Percentiles rank a stretch among this genome's conserved stretches.
phyloP scores from a whole-genome alignment of 2,329 filamentous ascomycete species.

The Penicillium sp. region DNA sequence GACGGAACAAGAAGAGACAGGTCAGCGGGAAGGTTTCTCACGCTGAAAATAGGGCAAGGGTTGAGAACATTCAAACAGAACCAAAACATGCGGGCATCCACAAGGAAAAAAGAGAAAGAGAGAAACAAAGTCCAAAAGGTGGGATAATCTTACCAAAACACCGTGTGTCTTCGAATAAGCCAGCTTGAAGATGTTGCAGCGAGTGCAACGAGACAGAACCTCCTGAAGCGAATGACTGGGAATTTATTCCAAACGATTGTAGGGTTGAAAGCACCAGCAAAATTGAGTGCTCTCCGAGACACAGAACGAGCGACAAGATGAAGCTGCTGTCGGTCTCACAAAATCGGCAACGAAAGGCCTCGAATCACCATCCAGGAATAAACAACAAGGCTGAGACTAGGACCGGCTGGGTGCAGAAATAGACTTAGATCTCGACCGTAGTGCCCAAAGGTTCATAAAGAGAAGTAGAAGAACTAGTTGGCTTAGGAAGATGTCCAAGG shows the following conservation, averaged over 20 bases:
- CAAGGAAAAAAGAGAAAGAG: conserved; percentile 14
- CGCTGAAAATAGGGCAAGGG: conserved; percentile 4
- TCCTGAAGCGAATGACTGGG: conserved; percentile 48
- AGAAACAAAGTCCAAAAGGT: conserved; percentile 21
- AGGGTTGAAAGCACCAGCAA: conserved; percentile 33
- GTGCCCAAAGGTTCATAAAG: conserved; percentile 24
- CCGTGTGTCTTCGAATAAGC: conserved; percentile 48
- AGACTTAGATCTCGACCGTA: conserved; percentile 24
- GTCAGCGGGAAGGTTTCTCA: conserved; percentile 17
- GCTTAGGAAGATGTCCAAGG: conserved; percentile 12
- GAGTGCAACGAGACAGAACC: conserved; percentile 43
- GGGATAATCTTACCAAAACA: conserved; percentile 42
- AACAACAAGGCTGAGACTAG: conserved; percentile 28
- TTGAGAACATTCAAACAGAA: conserved; percentile 21
- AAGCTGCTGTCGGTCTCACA: conserved; percentile 37
- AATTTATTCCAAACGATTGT: conserved; percentile 42
- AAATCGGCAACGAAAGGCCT: conserved; percentile 29
- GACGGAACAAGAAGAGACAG: conserved; percentile 8
- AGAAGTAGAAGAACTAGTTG: conserved; percentile 12
- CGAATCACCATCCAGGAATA: conserved; percentile 37
- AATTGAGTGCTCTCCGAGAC: conserved; percentile 39
- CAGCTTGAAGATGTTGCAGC: conserved; percentile 50
- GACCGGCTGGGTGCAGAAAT: conserved; percentile 33
- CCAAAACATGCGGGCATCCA: conserved; percentile 27
- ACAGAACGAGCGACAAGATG: conserved; percentile 46